Evolutionary conservation across 2,329 filamentous ascomycete species (phyloP).

Genomic region (Diaporthe sp.): DNA sequence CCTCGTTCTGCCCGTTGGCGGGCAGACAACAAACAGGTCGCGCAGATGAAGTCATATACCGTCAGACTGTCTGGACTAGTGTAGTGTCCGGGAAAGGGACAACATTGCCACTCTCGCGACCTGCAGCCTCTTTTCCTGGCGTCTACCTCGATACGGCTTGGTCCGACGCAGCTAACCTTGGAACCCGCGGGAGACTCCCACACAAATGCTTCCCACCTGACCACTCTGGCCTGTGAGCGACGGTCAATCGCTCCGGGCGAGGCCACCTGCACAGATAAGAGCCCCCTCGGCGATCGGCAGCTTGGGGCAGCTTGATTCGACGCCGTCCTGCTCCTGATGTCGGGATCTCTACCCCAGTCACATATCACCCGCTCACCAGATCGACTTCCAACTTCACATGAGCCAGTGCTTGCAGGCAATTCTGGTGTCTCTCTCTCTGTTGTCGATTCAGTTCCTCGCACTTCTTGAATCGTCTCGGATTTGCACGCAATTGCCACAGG

Average conservation of each 20-base stretch:
- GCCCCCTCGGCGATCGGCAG: slow-evolving; percentile 8
- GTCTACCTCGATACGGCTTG: slow-evolving; percentile 20
- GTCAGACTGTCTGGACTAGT: neutral
- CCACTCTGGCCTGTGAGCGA: slow-evolving; percentile 16
- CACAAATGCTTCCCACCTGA: slow-evolving; percentile 18
- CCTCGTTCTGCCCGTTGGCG: neutral
- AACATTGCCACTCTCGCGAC: slow-evolving; percentile 17
- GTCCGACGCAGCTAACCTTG: slow-evolving; percentile 11
- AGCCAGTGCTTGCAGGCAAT: neutral
- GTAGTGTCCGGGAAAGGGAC: neutral
- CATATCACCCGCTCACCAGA: slow-evolving; percentile 19
- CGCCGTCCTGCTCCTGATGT: slow-evolving; percentile 10
- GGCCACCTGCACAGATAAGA: slow-evolving; percentile 21
- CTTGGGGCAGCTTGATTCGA: slow-evolving; percentile 5
- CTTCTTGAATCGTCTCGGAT: neutral
- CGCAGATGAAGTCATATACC: slow-evolving; percentile 1
- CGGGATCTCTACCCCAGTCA: slow-evolving; percentile 8
- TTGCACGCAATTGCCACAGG: neutral
- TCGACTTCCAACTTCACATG: slow-evolving; percentile 6
- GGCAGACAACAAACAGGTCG: neutral
- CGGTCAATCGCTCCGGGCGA: slow-evolving; percentile 6
- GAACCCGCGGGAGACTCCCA: slow-evolving; percentile 20
- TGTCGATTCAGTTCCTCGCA: neutral
- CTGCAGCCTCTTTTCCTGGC: slow-evolving; percentile 2
- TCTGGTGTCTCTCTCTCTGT: neutral